phyloP scores from a whole-genome alignment of 1,139 yeast genomes.

The Zhuliangozyma parablackwelliae region DNA sequence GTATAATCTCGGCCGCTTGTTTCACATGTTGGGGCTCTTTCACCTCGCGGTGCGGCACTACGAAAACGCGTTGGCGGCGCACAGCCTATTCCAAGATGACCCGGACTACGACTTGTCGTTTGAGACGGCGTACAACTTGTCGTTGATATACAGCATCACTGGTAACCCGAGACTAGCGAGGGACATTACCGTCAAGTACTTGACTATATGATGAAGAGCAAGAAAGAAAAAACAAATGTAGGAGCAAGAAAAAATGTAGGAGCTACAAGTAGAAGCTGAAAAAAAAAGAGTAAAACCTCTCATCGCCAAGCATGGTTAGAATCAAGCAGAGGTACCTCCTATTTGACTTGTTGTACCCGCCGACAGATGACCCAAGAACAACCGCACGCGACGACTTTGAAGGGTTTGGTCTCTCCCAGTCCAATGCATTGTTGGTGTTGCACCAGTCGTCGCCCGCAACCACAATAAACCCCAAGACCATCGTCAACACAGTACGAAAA shows the following conservation, averaged over 20 bases:
- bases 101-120: constrained; percentile 50
- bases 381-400: constrained; percentile 14
- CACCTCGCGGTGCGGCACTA: constrained; percentile 72
- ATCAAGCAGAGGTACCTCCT: constrained; percentile 79
- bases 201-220: constrained; percentile 25
- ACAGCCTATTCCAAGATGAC: constrained; percentile 26
- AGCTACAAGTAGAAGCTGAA: too few species aligned
- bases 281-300: background rate
- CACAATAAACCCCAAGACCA: constrained; percentile 36
- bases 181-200: constrained; percentile 57
- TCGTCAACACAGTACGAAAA: constrained; percentile 51
- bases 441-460: constrained; percentile 46
- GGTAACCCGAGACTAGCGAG: constrained; percentile 69
- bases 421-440: constrained; percentile 37
- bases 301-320: constrained; percentile 60
- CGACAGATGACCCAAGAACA: constrained; percentile 11
- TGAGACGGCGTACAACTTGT: constrained; percentile 85
- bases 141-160: constrained; percentile 66
- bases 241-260: too few species aligned
- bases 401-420: constrained; percentile 22
- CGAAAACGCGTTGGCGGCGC: constrained; percentile 51
- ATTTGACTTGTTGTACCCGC: constrained; percentile 74
- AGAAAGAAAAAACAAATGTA: too few species aligned
- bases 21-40: constrained; percentile 75
- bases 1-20: constrained; percentile 79